Evolutionary conservation across 2,329 filamentous ascomycete species (phyloP).

Genomic region (Cladosporium sp.): DNA sequence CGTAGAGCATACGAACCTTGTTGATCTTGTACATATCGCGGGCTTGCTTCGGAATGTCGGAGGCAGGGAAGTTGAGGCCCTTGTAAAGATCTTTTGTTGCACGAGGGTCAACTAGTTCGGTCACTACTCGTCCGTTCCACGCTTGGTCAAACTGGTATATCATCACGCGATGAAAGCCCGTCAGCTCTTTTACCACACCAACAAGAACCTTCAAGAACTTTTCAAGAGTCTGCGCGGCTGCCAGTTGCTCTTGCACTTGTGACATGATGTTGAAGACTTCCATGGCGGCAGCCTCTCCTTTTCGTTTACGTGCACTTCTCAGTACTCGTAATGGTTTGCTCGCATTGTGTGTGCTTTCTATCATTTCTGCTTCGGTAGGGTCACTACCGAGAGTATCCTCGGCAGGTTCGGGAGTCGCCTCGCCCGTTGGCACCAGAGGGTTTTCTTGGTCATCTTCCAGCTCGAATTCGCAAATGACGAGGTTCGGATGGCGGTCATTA

Average conservation of each 20-base stretch:
- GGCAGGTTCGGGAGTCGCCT: constrained; percentile 58
- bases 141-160: constrained; percentile 82
- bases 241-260: constrained; percentile 83
- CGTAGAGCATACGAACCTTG: constrained; percentile 82
- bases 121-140: constrained; percentile 83
- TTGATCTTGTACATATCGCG: constrained; percentile 88
- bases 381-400: constrained; percentile 70
- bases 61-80: constrained; percentile 82
- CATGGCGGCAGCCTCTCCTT: constrained; percentile 77
- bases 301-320: constrained; percentile 68
- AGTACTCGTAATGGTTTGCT: constrained; percentile 76
- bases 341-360: constrained; percentile 69
- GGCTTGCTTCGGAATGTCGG: constrained; percentile 79
- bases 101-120: constrained; percentile 76
- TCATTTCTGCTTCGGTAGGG: constrained; percentile 69
- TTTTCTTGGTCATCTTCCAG: constrained; percentile 69
- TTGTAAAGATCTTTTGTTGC: constrained; percentile 81
- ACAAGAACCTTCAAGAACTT: constrained; percentile 75
- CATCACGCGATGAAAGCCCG: constrained; percentile 89
- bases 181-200: constrained; percentile 82
- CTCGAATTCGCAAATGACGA: constrained; percentile 86
- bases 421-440: constrained; percentile 60
- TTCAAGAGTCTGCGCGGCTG: constrained; percentile 66
- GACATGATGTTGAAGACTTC: constrained; percentile 90
- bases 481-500: constrained; percentile 60